Percentiles rank a stretch among this genome's conserved stretches.
Evolutionary conservation across 2,329 filamentous ascomycete species (phyloP).

Genomic region (Botryotinia globosa): DNA sequence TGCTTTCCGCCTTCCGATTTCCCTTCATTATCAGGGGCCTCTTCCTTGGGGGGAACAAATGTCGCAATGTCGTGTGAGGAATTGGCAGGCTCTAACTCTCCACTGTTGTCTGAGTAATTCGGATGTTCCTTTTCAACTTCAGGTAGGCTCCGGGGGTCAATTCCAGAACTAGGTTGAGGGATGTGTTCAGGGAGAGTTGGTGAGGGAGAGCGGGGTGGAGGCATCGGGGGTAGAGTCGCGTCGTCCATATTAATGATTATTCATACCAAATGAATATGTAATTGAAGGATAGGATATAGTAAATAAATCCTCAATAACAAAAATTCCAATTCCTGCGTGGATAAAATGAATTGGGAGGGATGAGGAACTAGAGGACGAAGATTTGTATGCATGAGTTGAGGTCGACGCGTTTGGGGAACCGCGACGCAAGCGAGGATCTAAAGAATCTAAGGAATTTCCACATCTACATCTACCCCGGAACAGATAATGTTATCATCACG

Average conservation of each 20-base stretch:
- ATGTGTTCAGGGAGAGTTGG: conserved; percentile 21
- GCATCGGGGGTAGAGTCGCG: conserved; percentile 34
- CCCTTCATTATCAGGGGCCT: conserved; percentile 29
- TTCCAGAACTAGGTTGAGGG: background rate
- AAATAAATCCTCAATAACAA: background rate
- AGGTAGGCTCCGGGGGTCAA: background rate
- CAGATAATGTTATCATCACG: background rate
- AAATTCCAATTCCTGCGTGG: background rate
- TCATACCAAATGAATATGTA: conserved; percentile 6
- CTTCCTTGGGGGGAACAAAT: conserved; percentile 28
- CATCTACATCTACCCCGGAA: conserved; percentile 16
- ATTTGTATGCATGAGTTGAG: conserved; percentile 12
- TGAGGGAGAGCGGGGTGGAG: conserved; percentile 32
- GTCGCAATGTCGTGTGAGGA: conserved; percentile 26
- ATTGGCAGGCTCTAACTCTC: conserved; percentile 27
- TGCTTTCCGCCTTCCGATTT: conserved; percentile 40
- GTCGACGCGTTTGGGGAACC: conserved; percentile 22
- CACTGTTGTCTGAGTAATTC: conserved; percentile 26
- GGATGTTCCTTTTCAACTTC: conserved; percentile 11
- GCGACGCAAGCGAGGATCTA: conserved; percentile 20
- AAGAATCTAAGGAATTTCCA: conserved; percentile 11
- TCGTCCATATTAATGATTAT: conserved; percentile 33
- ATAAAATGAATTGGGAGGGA: background rate
- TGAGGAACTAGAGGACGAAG: background rate
- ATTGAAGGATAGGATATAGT: background rate